A percentile compares a stretch with the other conserved stretches of the same genome.
Evolutionary conservation across 164 flowering plant species (phyloP).

Genomic region (Dillenia suffruticosa): DNA sequence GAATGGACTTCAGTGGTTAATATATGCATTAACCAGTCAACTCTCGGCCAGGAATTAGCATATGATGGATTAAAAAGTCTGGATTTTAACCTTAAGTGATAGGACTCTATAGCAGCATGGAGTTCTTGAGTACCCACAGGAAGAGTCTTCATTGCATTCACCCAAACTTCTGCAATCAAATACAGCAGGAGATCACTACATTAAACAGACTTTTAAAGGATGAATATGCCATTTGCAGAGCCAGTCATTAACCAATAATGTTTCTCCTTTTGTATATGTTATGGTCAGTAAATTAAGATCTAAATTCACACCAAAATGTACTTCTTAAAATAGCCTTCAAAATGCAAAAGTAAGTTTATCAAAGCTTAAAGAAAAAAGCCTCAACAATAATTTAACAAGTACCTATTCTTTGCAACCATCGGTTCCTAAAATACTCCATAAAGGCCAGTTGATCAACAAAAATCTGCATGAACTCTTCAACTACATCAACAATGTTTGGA

Average conservation of each 20-base stretch:
- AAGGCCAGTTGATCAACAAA: constrained; percentile 48
- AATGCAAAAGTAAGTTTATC: too few relatives aligned
- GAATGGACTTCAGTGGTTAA: constrained; percentile 47
- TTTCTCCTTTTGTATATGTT: too few relatives aligned
- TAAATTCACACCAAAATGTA: too few relatives aligned
- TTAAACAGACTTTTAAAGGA: too few relatives aligned
- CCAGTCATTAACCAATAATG: too few relatives aligned
- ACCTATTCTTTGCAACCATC: constrained; percentile 49
- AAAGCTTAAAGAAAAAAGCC: too few relatives aligned
- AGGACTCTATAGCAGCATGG: constrained; percentile 46
- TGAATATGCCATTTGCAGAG: too few relatives aligned
- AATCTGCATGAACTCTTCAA: constrained; percentile 48
- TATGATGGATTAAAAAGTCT: constrained; percentile 25
- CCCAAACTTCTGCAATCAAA: constrained; percentile 36
- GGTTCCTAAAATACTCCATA: constrained; percentile 40
- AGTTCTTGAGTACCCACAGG: constrained; percentile 42
- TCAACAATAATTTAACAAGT: neutral
- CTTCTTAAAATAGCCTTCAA: too few relatives aligned
- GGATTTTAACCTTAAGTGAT: constrained; percentile 32
- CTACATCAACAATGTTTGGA: constrained; percentile 25
- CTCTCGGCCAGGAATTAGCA: constrained; percentile 24
- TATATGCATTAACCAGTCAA: constrained; percentile 46
- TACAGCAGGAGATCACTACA: neutral
- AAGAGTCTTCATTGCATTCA: constrained; percentile 28
- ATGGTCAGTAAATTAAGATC: too few relatives aligned